phyloP scores from a whole-genome alignment of 768 basidiomycete genomes.

The Podaxis carcinomalis region DNA sequence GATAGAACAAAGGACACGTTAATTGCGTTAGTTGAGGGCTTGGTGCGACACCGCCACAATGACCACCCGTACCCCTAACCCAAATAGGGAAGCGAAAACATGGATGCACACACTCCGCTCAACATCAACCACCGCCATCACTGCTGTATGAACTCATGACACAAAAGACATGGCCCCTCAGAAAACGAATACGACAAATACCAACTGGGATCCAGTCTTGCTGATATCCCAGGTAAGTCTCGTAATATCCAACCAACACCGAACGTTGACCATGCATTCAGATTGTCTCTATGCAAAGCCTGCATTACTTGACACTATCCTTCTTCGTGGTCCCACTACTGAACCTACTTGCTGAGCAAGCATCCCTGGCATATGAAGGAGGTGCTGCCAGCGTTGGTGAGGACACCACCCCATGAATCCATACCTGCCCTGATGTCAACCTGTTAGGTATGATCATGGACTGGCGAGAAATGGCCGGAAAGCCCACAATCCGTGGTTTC shows the following conservation, averaged over 20 bases:
- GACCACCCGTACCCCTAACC: conserved; percentile 15
- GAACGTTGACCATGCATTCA: conserved; percentile 27
- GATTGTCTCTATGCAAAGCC: conserved; percentile 90
- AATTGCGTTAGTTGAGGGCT: not conserved
- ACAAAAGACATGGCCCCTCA: conserved; percentile 30
- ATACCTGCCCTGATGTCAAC: not conserved
- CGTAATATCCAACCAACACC: not conserved
- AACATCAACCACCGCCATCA: not conserved
- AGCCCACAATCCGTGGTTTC: conserved; percentile 68
- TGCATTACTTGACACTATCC: conserved; percentile 90
- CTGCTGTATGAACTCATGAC: conserved; percentile 8
- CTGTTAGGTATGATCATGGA: conserved; percentile 85
- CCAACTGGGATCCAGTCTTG: conserved; percentile 86
- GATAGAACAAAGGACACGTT: not conserved
- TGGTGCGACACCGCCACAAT: not conserved
- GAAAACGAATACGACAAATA: conserved; percentile 27
- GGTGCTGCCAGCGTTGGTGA: conserved; percentile 76
- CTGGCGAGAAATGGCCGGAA: conserved; percentile 93
- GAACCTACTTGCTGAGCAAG: conserved; percentile 66
- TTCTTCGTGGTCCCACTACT: conserved; percentile 81
- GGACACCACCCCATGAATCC: conserved; percentile 18
- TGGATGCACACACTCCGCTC: not conserved
- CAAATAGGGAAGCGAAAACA: conserved; percentile 6
- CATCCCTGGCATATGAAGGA: conserved; percentile 67
- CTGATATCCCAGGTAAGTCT: conserved; percentile 75